Evolutionary conservation across 331 rosid genomes (phyloP).

Genomic region (Erythrophleum ivorense): DNA sequence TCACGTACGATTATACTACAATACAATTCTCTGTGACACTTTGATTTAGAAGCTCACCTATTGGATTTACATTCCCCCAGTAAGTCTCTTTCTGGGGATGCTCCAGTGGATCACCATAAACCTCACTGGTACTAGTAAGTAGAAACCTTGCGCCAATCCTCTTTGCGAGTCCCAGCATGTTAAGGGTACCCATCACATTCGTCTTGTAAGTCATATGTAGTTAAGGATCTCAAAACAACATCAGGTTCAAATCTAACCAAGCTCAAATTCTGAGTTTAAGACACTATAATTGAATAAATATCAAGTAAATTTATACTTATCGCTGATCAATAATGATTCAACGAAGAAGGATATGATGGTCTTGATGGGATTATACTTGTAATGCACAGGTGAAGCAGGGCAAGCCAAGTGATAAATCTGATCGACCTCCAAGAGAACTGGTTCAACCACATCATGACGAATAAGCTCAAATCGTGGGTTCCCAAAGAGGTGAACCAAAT

Average conservation of each 20-base stretch:
- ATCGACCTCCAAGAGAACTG: slow-evolving; percentile 91
- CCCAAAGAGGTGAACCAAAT: slow-evolving; percentile 77
- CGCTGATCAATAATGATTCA: background rate
- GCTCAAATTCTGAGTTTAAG: background rate
- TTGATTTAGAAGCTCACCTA: slow-evolving; percentile 58
- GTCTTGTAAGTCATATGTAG: slow-evolving; percentile 74
- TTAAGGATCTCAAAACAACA: slow-evolving; percentile 55
- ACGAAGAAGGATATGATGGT: slow-evolving; percentile 52
- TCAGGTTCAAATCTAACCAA: background rate
- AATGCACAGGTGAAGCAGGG: slow-evolving; percentile 98
- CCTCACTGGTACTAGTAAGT: slow-evolving; percentile 98
- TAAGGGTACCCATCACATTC: slow-evolving; percentile 99
- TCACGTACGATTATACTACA: background rate
- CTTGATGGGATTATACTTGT: slow-evolving; percentile 82
- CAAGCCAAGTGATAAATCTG: slow-evolving; percentile 99
- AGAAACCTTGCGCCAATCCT: slow-evolving; percentile 94
- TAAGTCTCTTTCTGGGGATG: slow-evolving; percentile 99
- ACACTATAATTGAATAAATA: background rate
- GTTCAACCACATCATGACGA: slow-evolving; percentile 97
- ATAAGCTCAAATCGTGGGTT: slow-evolving; percentile 92
- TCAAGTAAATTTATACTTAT: background rate
- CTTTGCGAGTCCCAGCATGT: slow-evolving; percentile 98
- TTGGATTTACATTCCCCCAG: slow-evolving; percentile 99
- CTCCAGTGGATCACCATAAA: slow-evolving; percentile 95
- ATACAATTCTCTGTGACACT: background rate